Evolutionary conservation across 139 green algal genomes (phyloP), one percentile per base, ranked within the genome.

Genomic region (Chlorella sp.): DNA sequence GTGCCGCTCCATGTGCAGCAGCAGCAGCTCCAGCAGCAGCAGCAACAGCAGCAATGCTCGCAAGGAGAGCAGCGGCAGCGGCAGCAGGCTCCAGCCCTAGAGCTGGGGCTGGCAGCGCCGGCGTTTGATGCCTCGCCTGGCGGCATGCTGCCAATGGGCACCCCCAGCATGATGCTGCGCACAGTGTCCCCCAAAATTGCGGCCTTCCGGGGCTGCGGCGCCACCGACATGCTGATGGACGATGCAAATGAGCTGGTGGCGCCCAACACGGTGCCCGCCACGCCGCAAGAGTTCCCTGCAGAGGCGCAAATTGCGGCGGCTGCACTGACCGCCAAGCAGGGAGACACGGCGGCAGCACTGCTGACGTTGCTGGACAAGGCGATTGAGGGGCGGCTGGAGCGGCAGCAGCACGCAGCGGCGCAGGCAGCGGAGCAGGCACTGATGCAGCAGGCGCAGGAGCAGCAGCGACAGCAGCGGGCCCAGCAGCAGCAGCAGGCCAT

Each of bases 401-500:
- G 61, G 39, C 66, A 75, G 82, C 60, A 97, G 87, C 96, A 34
- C 39, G 77, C 77, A 0, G 77, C 39, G 3, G 39, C 24, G 77
- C 39, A 60, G 24, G 36, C 39, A 22, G 77, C 77, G 37, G 32
- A 57, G 39, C 39, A 60, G 77, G 22, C 37, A 12, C 37, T n/a
- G 53, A n/a, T 77, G 82, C 57, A 73, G 57, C 57, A 86, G 19
- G n/a, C 22, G 60, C n/a, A 75, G 21, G n/a, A 34, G 34, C 48
- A 75, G 30, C n/a, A 75, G 82, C 57, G 53, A 24, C 57, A 77
- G 82, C 81, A 73, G 64, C 89, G 96, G 96, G 40, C 91, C 89
- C 94, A 97, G 95, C 83, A 96, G 75, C 75, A 97, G 80, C 83
- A 76, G 32, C 37, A 48, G 37, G 64, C 64, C 64, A 95, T 95